phyloP scores from a whole-genome alignment of 2,329 filamentous ascomycete genomes.

The Chaetomium sp. region DNA sequence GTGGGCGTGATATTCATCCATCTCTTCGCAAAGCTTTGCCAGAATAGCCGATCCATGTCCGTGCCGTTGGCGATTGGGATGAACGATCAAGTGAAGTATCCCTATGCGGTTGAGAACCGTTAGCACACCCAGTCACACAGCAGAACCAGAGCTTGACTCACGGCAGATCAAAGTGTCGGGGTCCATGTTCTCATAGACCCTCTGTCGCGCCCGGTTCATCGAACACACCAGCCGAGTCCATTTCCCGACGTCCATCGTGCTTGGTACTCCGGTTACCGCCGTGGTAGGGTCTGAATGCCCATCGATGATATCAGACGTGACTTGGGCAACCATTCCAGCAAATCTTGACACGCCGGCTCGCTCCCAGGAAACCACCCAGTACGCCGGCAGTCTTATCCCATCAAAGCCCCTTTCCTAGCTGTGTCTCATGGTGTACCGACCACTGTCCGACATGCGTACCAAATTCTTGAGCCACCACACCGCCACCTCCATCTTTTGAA shows the following conservation, averaged over 20 bases:
- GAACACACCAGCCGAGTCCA: background rate
- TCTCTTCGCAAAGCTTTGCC: background rate
- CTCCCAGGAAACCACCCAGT: background rate
- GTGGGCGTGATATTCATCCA: background rate
- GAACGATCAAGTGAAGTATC: slow-evolving; percentile 12
- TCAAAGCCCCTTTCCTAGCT: background rate
- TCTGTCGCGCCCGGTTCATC: background rate
- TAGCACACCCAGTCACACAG: background rate
- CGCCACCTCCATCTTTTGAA: background rate
- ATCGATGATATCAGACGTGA: background rate
- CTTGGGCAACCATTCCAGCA: background rate
- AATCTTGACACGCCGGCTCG: background rate
- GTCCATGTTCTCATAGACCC: background rate
- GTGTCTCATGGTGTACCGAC: background rate
- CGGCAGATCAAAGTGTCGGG: background rate
- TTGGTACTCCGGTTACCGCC: background rate
- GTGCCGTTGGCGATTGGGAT: slow-evolving; percentile 2
- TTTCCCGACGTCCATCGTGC: background rate
- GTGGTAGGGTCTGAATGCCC: background rate
- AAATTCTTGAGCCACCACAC: background rate
- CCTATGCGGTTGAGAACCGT: background rate
- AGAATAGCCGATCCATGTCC: background rate
- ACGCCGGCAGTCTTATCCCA: background rate
- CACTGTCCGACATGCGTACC: background rate
- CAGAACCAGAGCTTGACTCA: background rate